phyloP scores from a whole-genome alignment of 306 rosid genomes.

The Cicer cuneatum region DNA sequence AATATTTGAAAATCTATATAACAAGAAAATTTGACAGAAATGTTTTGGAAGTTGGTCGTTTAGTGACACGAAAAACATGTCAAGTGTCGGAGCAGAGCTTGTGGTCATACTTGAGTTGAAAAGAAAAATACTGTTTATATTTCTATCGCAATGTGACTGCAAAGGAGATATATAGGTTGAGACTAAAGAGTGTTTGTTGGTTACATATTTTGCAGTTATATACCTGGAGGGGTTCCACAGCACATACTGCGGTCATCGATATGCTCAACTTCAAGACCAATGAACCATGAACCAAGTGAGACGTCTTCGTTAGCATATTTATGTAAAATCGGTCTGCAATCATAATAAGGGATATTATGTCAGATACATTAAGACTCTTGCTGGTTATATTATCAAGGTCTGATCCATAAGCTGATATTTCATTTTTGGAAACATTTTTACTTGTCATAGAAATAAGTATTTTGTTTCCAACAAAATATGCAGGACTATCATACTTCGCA shows the following conservation, averaged over 20 bases:
- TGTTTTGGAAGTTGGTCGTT: background rate
- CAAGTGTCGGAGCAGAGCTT: background rate
- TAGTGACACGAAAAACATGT: conserved; percentile 7
- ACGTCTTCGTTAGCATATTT: conserved; percentile 99
- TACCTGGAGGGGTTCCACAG: conserved; percentile 99
- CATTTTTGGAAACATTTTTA: conserved; percentile 4
- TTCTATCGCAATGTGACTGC: background rate
- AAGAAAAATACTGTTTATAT: background rate
- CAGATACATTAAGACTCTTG: conserved; percentile 10
- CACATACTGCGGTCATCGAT: conserved; percentile 97
- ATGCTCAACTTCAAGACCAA: conserved; percentile 97
- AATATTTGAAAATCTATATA: background rate
- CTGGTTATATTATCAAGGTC: conserved; percentile 5
- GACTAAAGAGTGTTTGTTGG: background rate
- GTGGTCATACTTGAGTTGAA: background rate
- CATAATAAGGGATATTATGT: conserved; percentile 39
- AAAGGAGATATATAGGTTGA: background rate
- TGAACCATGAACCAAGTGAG: conserved; percentile 96
- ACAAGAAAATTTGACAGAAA: conserved; percentile 5
- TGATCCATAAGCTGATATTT: conserved; percentile 14
- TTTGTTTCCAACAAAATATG: conserved; percentile 16
- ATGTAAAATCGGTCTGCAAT: conserved; percentile 84
- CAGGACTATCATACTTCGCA: conserved; percentile 5
- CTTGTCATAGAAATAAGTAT: conserved; percentile 8
- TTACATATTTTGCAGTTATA: conserved; percentile 16